Conservation (phyloP, 768 basidiomycete species). For the Fomitopsis serialis region DNA sequence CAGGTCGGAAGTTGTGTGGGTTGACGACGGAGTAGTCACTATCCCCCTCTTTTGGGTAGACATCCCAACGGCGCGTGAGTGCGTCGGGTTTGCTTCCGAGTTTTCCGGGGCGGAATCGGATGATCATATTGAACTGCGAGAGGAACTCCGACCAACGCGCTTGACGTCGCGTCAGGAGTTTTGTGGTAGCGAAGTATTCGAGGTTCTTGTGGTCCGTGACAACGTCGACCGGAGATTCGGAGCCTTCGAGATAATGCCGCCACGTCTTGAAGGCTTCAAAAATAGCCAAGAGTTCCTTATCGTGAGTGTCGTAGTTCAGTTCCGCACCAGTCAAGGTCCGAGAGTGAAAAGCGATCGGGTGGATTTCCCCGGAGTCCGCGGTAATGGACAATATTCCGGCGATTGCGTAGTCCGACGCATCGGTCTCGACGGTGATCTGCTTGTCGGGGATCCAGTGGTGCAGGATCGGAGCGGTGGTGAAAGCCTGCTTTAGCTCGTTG, state of each 20-base stretch:
- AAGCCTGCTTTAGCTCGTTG: slow-evolving; percentile 20
- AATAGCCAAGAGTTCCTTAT: slow-evolving; percentile 47
- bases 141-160: slow-evolving; percentile 28
- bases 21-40: slow-evolving; percentile 20
- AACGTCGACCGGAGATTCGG: slow-evolving; percentile 11
- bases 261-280: slow-evolving; percentile 26
- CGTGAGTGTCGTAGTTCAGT: slow-evolving; percentile 43
- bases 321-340: slow-evolving; percentile 26
- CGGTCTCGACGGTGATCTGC: slow-evolving; percentile 13
- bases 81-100: slow-evolving; percentile 15
- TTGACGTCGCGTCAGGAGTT: slow-evolving; percentile 29
- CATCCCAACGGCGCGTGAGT: slow-evolving; percentile 18
- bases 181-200: slow-evolving; percentile 28
- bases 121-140: slow-evolving; percentile 27
- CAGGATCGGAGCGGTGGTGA: slow-evolving; percentile 17
- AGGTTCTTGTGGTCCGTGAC: slow-evolving; percentile 34
- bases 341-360: slow-evolving; percentile 29
- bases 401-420: slow-evolving; percentile 20
- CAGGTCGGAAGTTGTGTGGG: slow-evolving; percentile 26
- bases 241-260: slow-evolving; percentile 19
- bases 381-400: slow-evolving; percentile 14
- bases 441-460: slow-evolving; percentile 12
- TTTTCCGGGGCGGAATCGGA: slow-evolving; percentile 26
- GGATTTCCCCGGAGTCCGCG: slow-evolving; percentile 15
- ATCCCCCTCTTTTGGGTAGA: slow-evolving; percentile 19